Evolutionary conservation across 768 basidiomycete genomes (phyloP).

Genomic region (Gloeostereum incarnatum): DNA sequence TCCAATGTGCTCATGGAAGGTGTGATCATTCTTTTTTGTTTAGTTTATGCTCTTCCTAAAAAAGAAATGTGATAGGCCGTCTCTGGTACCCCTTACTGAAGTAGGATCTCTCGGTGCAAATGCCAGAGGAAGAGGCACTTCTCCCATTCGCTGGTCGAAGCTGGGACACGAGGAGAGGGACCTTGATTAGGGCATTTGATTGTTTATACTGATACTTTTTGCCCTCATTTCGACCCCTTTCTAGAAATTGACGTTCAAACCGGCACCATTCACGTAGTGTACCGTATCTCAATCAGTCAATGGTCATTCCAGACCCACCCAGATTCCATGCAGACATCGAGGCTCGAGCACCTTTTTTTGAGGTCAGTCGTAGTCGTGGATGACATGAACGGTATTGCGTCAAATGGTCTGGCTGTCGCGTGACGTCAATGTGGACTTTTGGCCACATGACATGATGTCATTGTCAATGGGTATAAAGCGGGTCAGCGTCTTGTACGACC

Average conservation of each 20-base stretch:
- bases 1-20: constrained; percentile 97
- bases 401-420: no score
- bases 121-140: constrained; percentile 1
- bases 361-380: no score
- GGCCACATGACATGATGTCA: not conserved
- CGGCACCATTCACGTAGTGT: no score
- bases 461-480: not conserved
- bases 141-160: constrained; percentile 4
- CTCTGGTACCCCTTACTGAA: constrained; percentile 38
- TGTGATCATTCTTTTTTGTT: constrained; percentile 15
- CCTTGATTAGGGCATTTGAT: constrained; percentile 6
- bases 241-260: no score
- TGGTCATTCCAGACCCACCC: no score
- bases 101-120: constrained; percentile 11
- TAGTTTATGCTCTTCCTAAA: constrained; percentile 3
- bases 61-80: constrained; percentile 37
- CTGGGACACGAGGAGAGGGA: constrained; percentile 4
- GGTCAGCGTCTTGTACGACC: no score
- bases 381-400: no score
- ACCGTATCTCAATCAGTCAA: no score
- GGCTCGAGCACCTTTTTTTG: no score
- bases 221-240: no score
- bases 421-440: no score
- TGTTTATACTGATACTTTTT: constrained; percentile 5
- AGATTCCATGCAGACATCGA: no score